Evolutionary conservation across 2,329 filamentous ascomycete genomes (phyloP).

Genomic region (Hymenoscyphus repandus): DNA sequence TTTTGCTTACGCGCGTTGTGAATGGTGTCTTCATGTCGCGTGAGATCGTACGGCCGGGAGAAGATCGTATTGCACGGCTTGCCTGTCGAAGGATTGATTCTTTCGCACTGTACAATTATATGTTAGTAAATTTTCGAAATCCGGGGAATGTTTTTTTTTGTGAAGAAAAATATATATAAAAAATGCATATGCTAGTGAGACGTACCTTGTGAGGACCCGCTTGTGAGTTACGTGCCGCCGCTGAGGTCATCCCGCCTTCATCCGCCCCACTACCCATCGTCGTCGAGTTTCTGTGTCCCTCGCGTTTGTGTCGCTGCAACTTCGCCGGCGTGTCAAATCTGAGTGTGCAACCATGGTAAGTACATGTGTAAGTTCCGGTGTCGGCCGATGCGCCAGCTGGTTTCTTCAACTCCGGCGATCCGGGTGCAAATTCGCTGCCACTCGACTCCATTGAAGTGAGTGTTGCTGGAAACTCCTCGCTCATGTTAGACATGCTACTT

Average conservation of each 20-base stretch:
- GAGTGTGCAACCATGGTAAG: conserved; percentile 82
- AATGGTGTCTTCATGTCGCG: conserved; percentile 93
- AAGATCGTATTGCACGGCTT: conserved; percentile 95
- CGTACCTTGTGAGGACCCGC: conserved; percentile 73
- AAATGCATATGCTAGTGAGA: conserved; percentile 2
- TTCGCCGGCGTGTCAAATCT: conserved; percentile 84
- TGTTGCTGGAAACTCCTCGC: conserved; percentile 29
- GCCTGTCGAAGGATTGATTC: conserved; percentile 89
- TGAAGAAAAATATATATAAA: not conserved
- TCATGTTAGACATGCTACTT: conserved; percentile 24
- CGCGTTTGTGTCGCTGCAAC: conserved; percentile 92
- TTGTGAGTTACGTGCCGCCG: conserved; percentile 69
- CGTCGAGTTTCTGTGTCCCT: conserved; percentile 77
- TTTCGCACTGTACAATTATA: conserved; percentile 53
- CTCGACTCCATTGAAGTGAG: conserved; percentile 38
- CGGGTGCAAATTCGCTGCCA: conserved; percentile 33
- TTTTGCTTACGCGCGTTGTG: conserved; percentile 94
- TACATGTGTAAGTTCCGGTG: conserved; percentile 90
- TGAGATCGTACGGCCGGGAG: conserved; percentile 92
- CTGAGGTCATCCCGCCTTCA: conserved; percentile 42
- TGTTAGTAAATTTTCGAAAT: not conserved
- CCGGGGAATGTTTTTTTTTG: no score
- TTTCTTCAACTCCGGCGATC: conserved; percentile 31
- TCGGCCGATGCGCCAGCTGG: conserved; percentile 66
- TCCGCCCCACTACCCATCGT: conserved; percentile 38